These are phyloP conservation scores for Pichia californica DNA, from an alignment of 805 yeast species.

Conservation along the genomic window DNA sequence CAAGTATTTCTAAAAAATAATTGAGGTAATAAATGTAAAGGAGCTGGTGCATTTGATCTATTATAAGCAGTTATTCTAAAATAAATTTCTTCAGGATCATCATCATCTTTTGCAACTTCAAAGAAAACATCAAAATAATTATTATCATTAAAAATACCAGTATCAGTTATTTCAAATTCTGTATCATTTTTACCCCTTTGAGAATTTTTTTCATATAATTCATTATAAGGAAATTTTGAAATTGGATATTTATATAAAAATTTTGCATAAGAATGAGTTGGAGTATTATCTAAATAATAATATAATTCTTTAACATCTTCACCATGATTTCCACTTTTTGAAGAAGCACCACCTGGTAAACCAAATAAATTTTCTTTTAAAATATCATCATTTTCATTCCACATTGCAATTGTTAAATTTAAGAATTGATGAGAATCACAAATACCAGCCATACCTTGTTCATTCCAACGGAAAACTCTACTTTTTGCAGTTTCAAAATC, in stretches of 20 bases:
- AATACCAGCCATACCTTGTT: slow-evolving; percentile 89
- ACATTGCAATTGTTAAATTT: slow-evolving; percentile 74
- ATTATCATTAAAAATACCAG: slow-evolving; percentile 63
- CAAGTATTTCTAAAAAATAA: slow-evolving; percentile 81
- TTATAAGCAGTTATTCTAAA: slow-evolving; percentile 87
- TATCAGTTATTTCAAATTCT: slow-evolving; percentile 81
- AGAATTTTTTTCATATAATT: slow-evolving; percentile 61
- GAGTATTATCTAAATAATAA: slow-evolving; percentile 85
- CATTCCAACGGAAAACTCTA: slow-evolving; percentile 90
- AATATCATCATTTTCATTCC: slow-evolving; percentile 86
- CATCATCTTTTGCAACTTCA: slow-evolving; percentile 83
- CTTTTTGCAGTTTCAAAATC: slow-evolving; percentile 80
- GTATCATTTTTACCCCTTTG: slow-evolving; percentile 58
- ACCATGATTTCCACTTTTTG: slow-evolving; percentile 74
- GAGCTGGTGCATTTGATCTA: slow-evolving; percentile 78
- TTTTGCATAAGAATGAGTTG: slow-evolving; percentile 89
- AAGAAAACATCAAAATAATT: slow-evolving; percentile 82
- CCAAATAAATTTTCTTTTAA: slow-evolving; percentile 86
- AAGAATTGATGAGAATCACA: slow-evolving; percentile 75
- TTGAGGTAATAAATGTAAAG: slow-evolving; percentile 81
- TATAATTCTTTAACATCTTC: slow-evolving; percentile 88
- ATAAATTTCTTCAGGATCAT: slow-evolving; percentile 70
- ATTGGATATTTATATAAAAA: slow-evolving; percentile 92
- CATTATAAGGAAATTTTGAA: slow-evolving; percentile 70
- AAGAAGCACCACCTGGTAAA: slow-evolving; percentile 71